phyloP scores from a whole-genome alignment of 2,329 filamentous ascomycete species.

The Uncinocarpus reesii region DNA sequence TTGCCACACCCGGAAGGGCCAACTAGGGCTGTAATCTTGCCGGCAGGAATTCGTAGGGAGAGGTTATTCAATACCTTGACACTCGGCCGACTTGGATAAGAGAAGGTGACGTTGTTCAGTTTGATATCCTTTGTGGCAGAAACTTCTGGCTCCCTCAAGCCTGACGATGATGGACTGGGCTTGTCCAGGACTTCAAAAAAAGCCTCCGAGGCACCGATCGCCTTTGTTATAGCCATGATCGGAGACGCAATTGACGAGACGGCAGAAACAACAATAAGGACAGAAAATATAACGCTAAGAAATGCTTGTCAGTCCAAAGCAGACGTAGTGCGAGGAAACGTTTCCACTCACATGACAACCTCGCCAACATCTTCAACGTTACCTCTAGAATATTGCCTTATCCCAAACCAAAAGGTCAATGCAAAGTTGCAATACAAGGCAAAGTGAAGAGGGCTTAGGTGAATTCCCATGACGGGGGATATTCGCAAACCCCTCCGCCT shows the following conservation, averaged over 20 bases:
- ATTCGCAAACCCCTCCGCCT: slow-evolving; percentile 25
- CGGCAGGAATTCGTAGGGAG: slow-evolving; percentile 25
- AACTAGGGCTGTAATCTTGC: slow-evolving; percentile 37
- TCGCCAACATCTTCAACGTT: slow-evolving; percentile 29
- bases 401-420: slow-evolving; percentile 32
- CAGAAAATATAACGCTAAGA: slow-evolving; percentile 29
- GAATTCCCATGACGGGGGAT: slow-evolving; percentile 24
- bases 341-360: slow-evolving; percentile 27
- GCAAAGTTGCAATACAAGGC: slow-evolving; percentile 30
- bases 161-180: slow-evolving; percentile 23
- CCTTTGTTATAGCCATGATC: slow-evolving; percentile 30
- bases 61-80: slow-evolving; percentile 30
- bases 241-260: slow-evolving; percentile 19
- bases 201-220: slow-evolving; percentile 23
- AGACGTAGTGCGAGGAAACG: background rate
- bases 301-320: background rate
- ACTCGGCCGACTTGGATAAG: slow-evolving; percentile 49
- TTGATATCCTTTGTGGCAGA: slow-evolving; percentile 46
- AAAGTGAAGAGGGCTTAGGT: slow-evolving; percentile 29
- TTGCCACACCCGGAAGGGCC: slow-evolving; percentile 39
- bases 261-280: slow-evolving; percentile 19
- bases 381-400: slow-evolving; percentile 27
- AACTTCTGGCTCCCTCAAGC: slow-evolving; percentile 42
- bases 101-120: slow-evolving; percentile 57
- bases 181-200: slow-evolving; percentile 30